Percentiles rank a stretch among this genome's conserved stretches.
Evolutionary conservation across 2,329 filamentous ascomycete species (phyloP).

Genomic region (Aspergillus oerlinghausenensis): DNA sequence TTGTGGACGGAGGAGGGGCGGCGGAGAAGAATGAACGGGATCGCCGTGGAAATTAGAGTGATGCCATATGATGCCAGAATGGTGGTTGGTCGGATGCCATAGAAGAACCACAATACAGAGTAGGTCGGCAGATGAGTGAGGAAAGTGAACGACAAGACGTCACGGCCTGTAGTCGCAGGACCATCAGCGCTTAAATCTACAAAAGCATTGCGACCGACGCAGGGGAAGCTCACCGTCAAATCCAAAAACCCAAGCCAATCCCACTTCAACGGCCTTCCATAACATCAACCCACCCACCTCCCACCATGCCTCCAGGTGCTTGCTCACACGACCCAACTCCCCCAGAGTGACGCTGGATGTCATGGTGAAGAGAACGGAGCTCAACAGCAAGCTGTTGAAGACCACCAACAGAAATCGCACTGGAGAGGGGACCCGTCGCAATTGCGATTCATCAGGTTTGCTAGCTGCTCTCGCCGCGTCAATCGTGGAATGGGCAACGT

Average conservation of each 20-base stretch:
- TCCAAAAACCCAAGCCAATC: constrained; percentile 66
- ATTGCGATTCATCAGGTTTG: constrained; percentile 10
- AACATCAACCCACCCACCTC: constrained; percentile 55
- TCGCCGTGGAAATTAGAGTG: constrained; percentile 62
- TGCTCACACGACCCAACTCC: constrained; percentile 64
- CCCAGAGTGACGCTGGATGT: constrained; percentile 56
- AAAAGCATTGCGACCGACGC: background rate
- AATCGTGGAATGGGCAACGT: constrained; percentile 6
- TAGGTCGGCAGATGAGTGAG: constrained; percentile 72
- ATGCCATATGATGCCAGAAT: constrained; percentile 60
- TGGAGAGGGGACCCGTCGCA: constrained; percentile 26
- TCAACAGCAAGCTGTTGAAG: constrained; percentile 57
- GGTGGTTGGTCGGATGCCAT: constrained; percentile 61
- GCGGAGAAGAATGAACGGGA: constrained; percentile 73
- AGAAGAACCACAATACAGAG: constrained; percentile 74
- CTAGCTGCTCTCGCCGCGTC: constrained; percentile 6
- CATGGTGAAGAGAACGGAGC: constrained; percentile 60
- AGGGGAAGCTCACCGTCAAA: constrained; percentile 53
- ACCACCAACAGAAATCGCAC: constrained; percentile 45
- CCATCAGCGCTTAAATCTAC: background rate
- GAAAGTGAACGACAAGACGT: constrained; percentile 61
- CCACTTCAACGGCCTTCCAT: constrained; percentile 62
- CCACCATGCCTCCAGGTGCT: constrained; percentile 57
- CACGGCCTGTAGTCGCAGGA: constrained; percentile 49
- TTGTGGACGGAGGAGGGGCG: constrained; percentile 62